Evolutionary conservation across 1,284 basidiomycete genomes (phyloP).

Genomic region (Uromyces viciae-fabae): DNA sequence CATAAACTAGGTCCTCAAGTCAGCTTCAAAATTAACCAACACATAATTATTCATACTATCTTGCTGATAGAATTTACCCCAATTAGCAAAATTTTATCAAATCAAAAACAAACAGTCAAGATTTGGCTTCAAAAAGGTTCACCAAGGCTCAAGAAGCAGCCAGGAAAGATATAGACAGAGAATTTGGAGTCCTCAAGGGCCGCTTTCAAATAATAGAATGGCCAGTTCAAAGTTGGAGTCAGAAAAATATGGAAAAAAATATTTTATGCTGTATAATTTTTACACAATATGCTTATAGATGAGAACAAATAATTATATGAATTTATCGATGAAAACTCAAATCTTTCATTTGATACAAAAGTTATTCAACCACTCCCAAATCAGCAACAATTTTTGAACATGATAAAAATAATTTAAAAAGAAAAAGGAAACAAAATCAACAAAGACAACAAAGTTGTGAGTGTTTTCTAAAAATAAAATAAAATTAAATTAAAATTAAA

Average conservation of each 20-base stretch:
- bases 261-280: conserved; percentile 1
- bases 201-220: background rate
- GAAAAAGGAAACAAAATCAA: no score
- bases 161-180: background rate
- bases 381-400: no score
- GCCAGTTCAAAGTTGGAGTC: background rate
- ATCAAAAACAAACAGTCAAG: background rate
- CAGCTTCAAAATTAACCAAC: background rate
- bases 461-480: no score
- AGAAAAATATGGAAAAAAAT: background rate
- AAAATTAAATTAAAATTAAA: no score
- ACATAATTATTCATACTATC: conserved; percentile 25
- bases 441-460: no score
- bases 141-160: background rate
- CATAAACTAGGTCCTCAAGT: background rate
- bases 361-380: no score
- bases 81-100: background rate
- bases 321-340: no score
- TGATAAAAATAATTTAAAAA: no score
- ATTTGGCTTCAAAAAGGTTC: background rate
- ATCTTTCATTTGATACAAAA: no score
- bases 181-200: background rate
- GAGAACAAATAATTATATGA: no score
- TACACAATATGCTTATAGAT: conserved; percentile 9
- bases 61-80: background rate